These are phyloP conservation scores for Globisporangium echinulatum DNA, from an alignment of 352 stramenopile species.

Conservation along the genomic window DNA sequence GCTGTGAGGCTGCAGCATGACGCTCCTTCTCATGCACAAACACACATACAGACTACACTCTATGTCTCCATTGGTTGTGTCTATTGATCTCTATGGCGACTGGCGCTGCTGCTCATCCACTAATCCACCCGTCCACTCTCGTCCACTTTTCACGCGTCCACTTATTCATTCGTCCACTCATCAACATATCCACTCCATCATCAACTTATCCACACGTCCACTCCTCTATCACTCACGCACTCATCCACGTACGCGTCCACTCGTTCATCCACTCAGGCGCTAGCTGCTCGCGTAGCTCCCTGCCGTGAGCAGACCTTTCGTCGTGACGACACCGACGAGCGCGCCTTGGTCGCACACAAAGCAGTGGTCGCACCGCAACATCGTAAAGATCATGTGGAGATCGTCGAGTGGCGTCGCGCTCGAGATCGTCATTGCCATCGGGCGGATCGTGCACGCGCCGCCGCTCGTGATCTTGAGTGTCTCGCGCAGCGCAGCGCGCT, in stretches of 20 bases:
- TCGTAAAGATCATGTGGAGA: conserved; percentile 89
- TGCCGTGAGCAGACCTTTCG: conserved; percentile 55
- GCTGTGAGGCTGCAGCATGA: conserved; percentile 26
- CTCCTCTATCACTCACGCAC: too few relatives aligned
- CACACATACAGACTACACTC: not conserved
- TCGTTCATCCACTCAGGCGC: too few relatives aligned
- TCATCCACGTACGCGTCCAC: too few relatives aligned
- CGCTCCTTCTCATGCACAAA: not conserved
- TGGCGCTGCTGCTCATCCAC: too few relatives aligned
- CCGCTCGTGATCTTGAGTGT: conserved; percentile 68
- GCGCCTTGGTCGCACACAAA: conserved; percentile 85
- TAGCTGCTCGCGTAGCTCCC: conserved; percentile 22
- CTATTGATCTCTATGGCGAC: too few relatives aligned
- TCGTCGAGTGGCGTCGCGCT: conserved; percentile 77
- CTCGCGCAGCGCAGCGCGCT: conserved; percentile 48
- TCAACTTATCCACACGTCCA: too few relatives aligned
- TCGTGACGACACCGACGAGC: conserved; percentile 78
- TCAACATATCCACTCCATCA: not conserved
- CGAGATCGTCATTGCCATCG: conserved; percentile 79
- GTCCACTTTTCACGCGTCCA: too few relatives aligned
- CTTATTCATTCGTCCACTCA: too few relatives aligned
- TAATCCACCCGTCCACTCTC: too few relatives aligned
- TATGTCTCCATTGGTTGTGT: not conserved
- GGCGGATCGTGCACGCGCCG: conserved; percentile 54
- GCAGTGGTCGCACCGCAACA: conserved; percentile 84